Percentiles rank a stretch among this genome's conserved stretches.
These are phyloP conservation scores for Tuber microsphaerosporum DNA, from an alignment of 495 filamentous ascomycete genomes.

Conservation along the genomic window DNA sequence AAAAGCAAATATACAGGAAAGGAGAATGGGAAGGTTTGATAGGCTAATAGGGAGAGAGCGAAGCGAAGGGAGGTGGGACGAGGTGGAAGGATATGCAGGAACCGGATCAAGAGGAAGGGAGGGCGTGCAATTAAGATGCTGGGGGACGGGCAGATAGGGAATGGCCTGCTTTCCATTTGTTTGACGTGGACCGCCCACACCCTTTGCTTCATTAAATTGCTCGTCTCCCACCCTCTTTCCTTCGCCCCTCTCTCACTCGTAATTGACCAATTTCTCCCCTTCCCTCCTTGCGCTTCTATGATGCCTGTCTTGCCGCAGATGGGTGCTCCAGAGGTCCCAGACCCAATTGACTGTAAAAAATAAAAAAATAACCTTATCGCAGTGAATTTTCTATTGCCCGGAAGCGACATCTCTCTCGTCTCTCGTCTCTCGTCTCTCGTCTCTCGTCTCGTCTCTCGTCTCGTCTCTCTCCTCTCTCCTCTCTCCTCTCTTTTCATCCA, in stretches of 20 bases:
- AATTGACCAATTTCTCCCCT: not conserved
- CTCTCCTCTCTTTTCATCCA: too few relatives aligned
- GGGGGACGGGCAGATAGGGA: not conserved
- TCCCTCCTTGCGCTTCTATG: not conserved
- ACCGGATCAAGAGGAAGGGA: slow-evolving; percentile 18
- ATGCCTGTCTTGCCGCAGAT: not conserved
- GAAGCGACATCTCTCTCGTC: not conserved
- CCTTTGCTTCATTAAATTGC: not conserved
- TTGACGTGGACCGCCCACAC: not conserved
- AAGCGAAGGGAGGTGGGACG: slow-evolving; percentile 1
- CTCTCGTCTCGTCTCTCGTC: too few relatives aligned
- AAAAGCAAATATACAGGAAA: not conserved
- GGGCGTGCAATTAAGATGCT: slow-evolving; percentile 13
- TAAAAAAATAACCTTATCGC: not conserved
- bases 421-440: too few relatives aligned
- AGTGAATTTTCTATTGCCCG: not conserved
- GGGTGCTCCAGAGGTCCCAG: not conserved
- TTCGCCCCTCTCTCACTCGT: not conserved
- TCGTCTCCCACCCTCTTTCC: not conserved
- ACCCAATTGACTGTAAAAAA: not conserved
- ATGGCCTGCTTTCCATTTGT: not conserved
- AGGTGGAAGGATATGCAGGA: slow-evolving; percentile 24
- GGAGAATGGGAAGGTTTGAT: not conserved
- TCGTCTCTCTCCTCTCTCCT: too few relatives aligned
- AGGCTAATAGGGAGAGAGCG: not conserved